Conservation (phyloP, 495 filamentous ascomycete genomes). For the Podospora bellae-mahoneyi region DNA sequence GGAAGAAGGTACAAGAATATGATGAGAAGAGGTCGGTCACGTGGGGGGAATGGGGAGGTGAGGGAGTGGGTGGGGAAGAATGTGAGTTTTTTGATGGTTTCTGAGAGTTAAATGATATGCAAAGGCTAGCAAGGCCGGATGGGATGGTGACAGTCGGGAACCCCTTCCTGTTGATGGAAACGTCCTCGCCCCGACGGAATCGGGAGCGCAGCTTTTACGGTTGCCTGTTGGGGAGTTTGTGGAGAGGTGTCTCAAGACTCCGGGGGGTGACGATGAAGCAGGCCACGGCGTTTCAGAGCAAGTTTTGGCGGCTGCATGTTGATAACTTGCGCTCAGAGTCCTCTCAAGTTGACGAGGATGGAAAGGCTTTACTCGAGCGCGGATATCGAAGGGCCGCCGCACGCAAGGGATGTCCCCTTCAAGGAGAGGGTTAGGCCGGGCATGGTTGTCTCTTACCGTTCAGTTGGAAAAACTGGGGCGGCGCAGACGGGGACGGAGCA, state of each 20-base stretch:
- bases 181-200: conserved; percentile 25
- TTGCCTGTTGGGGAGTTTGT: conserved; percentile 25
- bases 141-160: conserved; percentile 18
- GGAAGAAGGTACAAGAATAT: conserved; percentile 9
- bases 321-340: conserved; percentile 12
- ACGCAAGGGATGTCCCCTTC: conserved; percentile 22
- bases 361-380: conserved; percentile 17
- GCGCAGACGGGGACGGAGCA: neutral
- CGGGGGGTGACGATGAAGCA: conserved; percentile 22
- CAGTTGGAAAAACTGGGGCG: neutral
- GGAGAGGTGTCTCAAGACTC: conserved; percentile 24
- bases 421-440: conserved; percentile 34
- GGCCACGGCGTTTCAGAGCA: conserved; percentile 33
- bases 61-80: conserved; percentile 23
- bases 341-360: neutral
- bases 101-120: no score
- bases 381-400: conserved; percentile 16
- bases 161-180: conserved; percentile 12
- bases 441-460: conserved; percentile 29
- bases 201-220: conserved; percentile 27
- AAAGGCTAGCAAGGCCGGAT: neutral
- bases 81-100: conserved; percentile 8
- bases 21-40: conserved; percentile 18
- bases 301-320: conserved; percentile 35
- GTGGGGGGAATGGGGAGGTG: conserved; percentile 25